Evolutionary conservation across 345 rosid species (phyloP).

Genomic region (Draba incana): DNA sequence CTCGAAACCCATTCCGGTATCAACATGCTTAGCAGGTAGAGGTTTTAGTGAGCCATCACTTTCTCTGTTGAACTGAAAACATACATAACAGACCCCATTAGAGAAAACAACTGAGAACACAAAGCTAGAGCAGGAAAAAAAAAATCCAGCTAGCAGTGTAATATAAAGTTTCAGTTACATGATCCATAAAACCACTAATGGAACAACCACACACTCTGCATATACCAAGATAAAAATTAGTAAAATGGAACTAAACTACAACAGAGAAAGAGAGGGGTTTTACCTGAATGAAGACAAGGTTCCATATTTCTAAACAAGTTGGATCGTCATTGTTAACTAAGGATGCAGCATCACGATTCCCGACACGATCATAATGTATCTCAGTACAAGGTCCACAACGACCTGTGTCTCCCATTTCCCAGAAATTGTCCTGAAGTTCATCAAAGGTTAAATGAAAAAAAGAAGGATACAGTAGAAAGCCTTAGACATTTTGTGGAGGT

Average conservation of each 20-base stretch:
- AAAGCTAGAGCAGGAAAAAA: slow-evolving; percentile 8
- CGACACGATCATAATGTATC: slow-evolving; percentile 90
- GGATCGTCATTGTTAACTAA: slow-evolving; percentile 96
- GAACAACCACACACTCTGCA: neutral
- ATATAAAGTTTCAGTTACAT: slow-evolving; percentile 1
- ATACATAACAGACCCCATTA: slow-evolving; percentile 14
- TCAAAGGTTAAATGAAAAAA: neutral
- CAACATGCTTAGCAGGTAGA: slow-evolving; percentile 98
- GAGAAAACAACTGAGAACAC: slow-evolving; percentile 10
- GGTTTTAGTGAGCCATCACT: slow-evolving; percentile 79
- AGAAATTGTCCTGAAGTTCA: slow-evolving; percentile 78
- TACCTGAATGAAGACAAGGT: slow-evolving; percentile 98
- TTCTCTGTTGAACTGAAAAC: slow-evolving; percentile 78
- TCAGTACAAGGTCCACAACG: slow-evolving; percentile 99
- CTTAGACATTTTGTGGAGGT: neutral
- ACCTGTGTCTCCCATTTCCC: slow-evolving; percentile 99
- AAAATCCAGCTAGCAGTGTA: slow-evolving; percentile 4
- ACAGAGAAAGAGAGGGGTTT: slow-evolving; percentile 16
- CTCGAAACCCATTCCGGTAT: slow-evolving; percentile 98
- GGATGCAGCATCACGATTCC: slow-evolving; percentile 78
- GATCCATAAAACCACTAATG: neutral
- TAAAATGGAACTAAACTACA: slow-evolving; percentile 17
- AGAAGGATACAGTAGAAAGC: neutral
- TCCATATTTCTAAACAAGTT: slow-evolving; percentile 99
- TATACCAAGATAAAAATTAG: slow-evolving; percentile 12